These are phyloP conservation scores for Alternaria dauci DNA, from an alignment of 2,329 filamentous ascomycete genomes.

Conservation along the genomic window DNA sequence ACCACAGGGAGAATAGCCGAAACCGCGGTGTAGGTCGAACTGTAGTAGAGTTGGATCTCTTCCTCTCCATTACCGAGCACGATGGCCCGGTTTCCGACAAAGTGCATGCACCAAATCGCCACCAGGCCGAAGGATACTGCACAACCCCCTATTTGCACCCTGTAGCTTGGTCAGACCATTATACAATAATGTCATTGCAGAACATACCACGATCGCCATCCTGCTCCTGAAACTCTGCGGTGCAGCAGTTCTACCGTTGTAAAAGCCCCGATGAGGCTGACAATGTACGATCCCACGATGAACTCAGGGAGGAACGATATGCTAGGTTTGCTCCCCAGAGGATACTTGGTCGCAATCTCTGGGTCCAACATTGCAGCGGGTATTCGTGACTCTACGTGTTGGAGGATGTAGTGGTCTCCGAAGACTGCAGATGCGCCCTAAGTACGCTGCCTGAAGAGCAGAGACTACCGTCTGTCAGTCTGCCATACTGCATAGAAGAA, in stretches of 20 bases:
- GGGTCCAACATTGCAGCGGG: slow-evolving; percentile 14
- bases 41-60: slow-evolving; percentile 77
- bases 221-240: slow-evolving; percentile 69
- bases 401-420: not conserved
- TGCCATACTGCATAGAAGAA: not conserved
- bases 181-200: slow-evolving; percentile 31
- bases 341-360: slow-evolving; percentile 38
- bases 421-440: not conserved
- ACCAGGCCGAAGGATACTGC: slow-evolving; percentile 58
- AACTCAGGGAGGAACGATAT: slow-evolving; percentile 56
- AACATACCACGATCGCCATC: slow-evolving; percentile 44
- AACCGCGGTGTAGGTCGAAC: slow-evolving; percentile 72
- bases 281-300: slow-evolving; percentile 65
- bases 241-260: slow-evolving; percentile 86
- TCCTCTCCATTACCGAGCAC: slow-evolving; percentile 68
- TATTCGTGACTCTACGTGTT: not conserved
- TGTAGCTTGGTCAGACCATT: slow-evolving; percentile 27
- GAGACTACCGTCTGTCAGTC: not conserved
- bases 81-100: slow-evolving; percentile 82
- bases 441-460: not conserved
- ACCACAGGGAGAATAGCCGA: slow-evolving; percentile 83
- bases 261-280: slow-evolving; percentile 77
- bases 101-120: slow-evolving; percentile 71
- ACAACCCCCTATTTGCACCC: slow-evolving; percentile 54
- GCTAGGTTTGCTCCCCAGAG: slow-evolving; percentile 44